A percentile compares a stretch with the other conserved stretches of the same genome.
phyloP scores from a whole-genome alignment of 352 stramenopile species.

The Phytophthora crassamura region DNA sequence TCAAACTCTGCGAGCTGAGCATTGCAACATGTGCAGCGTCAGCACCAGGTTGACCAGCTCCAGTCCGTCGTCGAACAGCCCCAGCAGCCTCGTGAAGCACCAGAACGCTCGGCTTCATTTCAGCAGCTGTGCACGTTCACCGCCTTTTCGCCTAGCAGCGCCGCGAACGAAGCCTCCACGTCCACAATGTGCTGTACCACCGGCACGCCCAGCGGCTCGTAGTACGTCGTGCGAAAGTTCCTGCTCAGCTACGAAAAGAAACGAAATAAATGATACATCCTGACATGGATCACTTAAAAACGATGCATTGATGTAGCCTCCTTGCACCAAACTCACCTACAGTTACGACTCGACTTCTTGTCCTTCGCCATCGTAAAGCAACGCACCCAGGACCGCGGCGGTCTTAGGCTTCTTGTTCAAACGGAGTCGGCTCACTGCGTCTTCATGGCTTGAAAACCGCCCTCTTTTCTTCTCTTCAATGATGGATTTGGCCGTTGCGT shows the following conservation, averaged over 20 bases:
- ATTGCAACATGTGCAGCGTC: constrained; percentile 41
- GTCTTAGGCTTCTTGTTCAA: too few species aligned
- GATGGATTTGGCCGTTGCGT: neutral
- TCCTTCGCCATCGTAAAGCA: neutral
- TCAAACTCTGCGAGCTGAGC: constrained; percentile 61
- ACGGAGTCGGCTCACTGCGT: too few species aligned
- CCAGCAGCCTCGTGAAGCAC: constrained; percentile 67
- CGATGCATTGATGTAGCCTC: too few species aligned
- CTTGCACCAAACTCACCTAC: too few species aligned
- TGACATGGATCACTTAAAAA: too few species aligned
- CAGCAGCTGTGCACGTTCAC: too few species aligned
- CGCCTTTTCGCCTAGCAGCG: too few species aligned
- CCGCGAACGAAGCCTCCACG: too few species aligned
- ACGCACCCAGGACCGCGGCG: too few species aligned
- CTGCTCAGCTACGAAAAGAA: constrained; percentile 39
- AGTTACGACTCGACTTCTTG: too few species aligned
- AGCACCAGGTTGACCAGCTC: constrained; percentile 54
- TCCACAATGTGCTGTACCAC: constrained; percentile 87
- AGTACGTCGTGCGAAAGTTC: constrained; percentile 89
- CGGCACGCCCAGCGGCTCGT: constrained; percentile 87
- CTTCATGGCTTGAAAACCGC: too few species aligned
- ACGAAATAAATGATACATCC: neutral
- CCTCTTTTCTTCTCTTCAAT: neutral
- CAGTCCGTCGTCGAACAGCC: constrained; percentile 62
- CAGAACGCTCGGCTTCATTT: constrained; percentile 74